Evolutionary conservation across 2,329 filamentous ascomycete species (phyloP).

Genomic region (Ophidiomyces ophidiicola): DNA sequence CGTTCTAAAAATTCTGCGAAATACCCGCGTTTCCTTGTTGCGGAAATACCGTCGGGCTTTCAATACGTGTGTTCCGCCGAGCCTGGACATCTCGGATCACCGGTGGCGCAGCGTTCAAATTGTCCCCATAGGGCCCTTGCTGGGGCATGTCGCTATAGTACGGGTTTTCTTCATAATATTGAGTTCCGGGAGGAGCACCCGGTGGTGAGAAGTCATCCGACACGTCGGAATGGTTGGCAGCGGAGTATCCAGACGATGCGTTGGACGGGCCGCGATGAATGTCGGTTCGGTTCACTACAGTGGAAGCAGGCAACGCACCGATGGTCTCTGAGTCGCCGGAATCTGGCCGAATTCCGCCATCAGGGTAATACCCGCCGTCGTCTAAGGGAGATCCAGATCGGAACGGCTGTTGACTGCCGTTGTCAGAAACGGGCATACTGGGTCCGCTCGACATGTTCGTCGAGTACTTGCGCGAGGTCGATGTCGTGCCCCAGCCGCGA

Average conservation of each 20-base stretch:
- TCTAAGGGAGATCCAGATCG: constrained; percentile 51
- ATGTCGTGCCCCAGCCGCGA: constrained; percentile 86
- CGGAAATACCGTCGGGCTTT: constrained; percentile 67
- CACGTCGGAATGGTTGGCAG: constrained; percentile 57
- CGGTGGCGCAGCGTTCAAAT: constrained; percentile 46
- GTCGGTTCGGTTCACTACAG: constrained; percentile 10
- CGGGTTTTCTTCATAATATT: constrained; percentile 44
- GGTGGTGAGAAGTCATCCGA: constrained; percentile 45
- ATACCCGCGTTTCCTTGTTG: constrained; percentile 76
- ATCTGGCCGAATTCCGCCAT: constrained; percentile 36
- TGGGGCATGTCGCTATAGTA: constrained; percentile 41
- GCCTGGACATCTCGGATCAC: constrained; percentile 90
- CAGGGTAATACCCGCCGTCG: constrained; percentile 48
- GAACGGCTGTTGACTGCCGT: constrained; percentile 45
- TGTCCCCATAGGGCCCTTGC: constrained; percentile 40
- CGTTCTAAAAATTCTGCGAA: constrained; percentile 76
- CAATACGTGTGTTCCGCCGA: constrained; percentile 84
- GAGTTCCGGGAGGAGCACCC: constrained; percentile 34
- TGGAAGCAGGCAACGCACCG: constrained; percentile 52
- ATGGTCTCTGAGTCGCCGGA: constrained; percentile 69
- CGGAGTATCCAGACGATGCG: constrained; percentile 90
- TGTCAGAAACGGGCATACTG: constrained; percentile 56
- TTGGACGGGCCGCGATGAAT: constrained; percentile 87
- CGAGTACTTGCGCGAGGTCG: constrained; percentile 68
- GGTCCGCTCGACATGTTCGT: constrained; percentile 73